Evolutionary conservation across 2,329 filamentous ascomycete genomes (phyloP), one percentile per base, ranked within the genome.

Genomic region (Pseudomassariella vexata): DNA sequence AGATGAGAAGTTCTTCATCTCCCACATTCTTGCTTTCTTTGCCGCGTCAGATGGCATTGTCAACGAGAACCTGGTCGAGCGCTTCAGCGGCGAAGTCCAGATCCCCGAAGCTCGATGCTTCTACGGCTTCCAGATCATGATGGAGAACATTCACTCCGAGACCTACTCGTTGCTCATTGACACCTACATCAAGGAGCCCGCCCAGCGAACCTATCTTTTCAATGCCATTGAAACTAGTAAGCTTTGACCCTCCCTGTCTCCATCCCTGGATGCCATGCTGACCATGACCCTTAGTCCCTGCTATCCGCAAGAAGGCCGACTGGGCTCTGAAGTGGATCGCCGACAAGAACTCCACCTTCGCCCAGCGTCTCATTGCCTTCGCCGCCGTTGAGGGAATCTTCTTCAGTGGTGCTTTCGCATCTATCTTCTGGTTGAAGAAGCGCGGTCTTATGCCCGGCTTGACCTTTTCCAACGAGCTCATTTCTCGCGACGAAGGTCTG

Each of bases 101-200:
- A 81, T 96, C 37, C 90, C 92, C 9, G 92, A 98, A 68, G 92
- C 92, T 44, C 88, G 92, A 54, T 98, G 92, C 80, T 98, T 98
- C 76, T 98, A 98, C 64, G 92, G 92, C 45, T 98, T 98, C 78
- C 92, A 98, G 72, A 96, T 96, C 71, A 98, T 98, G 92, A 96
- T 98, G 86, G 92, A 98, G 76, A 98, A 98, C 70, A 95, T 98
- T 55, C 92, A 98, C 76, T 95, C 92, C 11, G 92, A 98, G 72
- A 98, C 92, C 34, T 98, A 98, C 77, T 96, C 90, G 14, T 82
- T 98, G 21, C 81, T 98, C 58, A 98, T 98, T 60, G 92, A 98
- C 63, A 95, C 90, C 42, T 98, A 98, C 66, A 94, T 98, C 69
- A 95, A 94, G 75, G 92, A 98, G 71, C 85, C 86, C 42, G 84